Conservation (phyloP, 139 green algal species). For the Nannochloris sp. region DNA sequence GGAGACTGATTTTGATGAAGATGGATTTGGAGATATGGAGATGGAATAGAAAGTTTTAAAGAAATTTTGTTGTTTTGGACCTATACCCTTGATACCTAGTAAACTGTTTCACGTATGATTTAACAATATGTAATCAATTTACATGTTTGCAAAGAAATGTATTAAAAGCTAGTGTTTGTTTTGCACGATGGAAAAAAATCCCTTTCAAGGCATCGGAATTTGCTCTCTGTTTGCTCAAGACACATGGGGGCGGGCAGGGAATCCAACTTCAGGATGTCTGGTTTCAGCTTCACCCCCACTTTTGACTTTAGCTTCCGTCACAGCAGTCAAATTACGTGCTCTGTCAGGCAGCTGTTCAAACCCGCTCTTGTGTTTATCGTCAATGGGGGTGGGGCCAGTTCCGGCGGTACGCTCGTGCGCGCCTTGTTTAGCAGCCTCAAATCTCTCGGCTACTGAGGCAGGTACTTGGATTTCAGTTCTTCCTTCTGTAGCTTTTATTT, state of each 20-base stretch:
- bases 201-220: too few species aligned
- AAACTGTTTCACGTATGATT: too few species aligned
- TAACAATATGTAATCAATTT: too few species aligned
- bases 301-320: conserved; percentile 14
- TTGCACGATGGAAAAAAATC: too few species aligned
- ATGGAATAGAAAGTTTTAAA: background rate
- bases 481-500: background rate
- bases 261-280: conserved; percentile 14
- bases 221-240: too few species aligned
- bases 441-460: conserved; percentile 21
- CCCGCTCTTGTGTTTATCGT: conserved; percentile 22
- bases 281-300: conserved; percentile 15
- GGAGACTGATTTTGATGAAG: conserved; percentile 1
- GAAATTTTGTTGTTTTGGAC: background rate
- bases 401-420: background rate
- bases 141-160: too few species aligned
- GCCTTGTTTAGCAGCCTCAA: conserved; percentile 4
- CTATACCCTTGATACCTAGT: too few species aligned
- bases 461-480: background rate
- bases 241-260: too few species aligned
- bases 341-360: conserved; percentile 18
- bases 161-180: too few species aligned
- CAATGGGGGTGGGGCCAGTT: background rate
- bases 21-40: background rate
- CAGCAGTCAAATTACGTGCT: conserved; percentile 17